These are phyloP conservation scores for Dimocarpus longan DNA, from an alignment of 345 rosid species.

Conservation along the genomic window DNA sequence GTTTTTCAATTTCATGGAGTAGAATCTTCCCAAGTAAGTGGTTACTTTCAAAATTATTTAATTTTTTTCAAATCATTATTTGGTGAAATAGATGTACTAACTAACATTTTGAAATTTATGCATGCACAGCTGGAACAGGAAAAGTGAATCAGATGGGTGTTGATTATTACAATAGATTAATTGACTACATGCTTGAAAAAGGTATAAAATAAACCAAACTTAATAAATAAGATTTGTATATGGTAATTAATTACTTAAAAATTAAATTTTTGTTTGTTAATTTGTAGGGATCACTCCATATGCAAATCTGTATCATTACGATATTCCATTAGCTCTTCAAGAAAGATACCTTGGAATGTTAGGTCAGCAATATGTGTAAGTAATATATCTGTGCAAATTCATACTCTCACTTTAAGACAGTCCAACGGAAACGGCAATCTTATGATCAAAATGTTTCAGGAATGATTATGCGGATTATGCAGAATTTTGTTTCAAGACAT, in stretches of 20 bases:
- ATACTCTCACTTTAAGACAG: too few species aligned
- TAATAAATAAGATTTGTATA: background rate
- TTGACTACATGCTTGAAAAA: slow-evolving; percentile 47
- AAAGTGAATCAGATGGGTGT: slow-evolving; percentile 59
- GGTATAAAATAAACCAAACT: slow-evolving; percentile 25
- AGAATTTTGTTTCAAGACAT: slow-evolving; percentile 65
- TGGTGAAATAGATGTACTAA: too few species aligned
- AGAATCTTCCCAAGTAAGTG: slow-evolving; percentile 54
- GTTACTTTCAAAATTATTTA: background rate
- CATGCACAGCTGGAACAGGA: slow-evolving; percentile 54
- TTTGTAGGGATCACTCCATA: slow-evolving; percentile 58
- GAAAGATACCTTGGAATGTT: slow-evolving; percentile 44
- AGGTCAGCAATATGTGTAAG: slow-evolving; percentile 42
- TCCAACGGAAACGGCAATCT: too few species aligned
- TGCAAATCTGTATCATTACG: slow-evolving; percentile 59
- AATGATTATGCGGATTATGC: slow-evolving; percentile 61
- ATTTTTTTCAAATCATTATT: background rate
- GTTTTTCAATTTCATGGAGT: slow-evolving; percentile 63
- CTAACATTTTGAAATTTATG: background rate
- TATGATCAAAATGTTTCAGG: slow-evolving; percentile 30
- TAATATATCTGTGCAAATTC: background rate
- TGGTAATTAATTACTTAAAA: too few species aligned
- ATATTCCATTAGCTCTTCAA: slow-evolving; percentile 56
- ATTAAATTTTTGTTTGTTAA: background rate
- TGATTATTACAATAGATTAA: slow-evolving; percentile 56